Base-by-base conservation (phyloP, 1,139 yeast genomes). In the Hemisphaericaspora xylofermentans region DNA sequence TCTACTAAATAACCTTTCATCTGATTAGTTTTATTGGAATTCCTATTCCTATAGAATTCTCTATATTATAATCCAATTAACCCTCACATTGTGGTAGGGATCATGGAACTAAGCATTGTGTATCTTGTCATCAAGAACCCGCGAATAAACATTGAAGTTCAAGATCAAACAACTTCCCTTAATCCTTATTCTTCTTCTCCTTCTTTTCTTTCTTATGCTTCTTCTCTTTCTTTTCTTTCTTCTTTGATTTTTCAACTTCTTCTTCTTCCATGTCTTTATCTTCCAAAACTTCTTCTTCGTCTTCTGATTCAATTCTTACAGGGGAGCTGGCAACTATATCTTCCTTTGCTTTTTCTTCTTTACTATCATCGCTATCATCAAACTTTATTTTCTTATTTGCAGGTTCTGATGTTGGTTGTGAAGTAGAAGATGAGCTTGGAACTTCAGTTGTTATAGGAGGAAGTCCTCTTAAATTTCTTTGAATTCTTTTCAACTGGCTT, bases 401-500 rank as follows among this genome's bases (percentile, higher is more conserved):
- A 46, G 58, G 57, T 28, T 48, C 58, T 12, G 35, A 44, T 10
- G 42, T 32, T 53, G 42, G 61, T 46, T 62, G 64, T 46, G 63
- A 57, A 40, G 52, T 59, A 36, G 50, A 48, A 18, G 51, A 51
- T 32, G 51, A 45, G 33, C 49, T 48, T 21, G 41, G 38, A 16
- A 49, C 48, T 38, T 64, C 71, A 6, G 63, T 58, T 42, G 60
- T 62, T 46, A 74, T 58, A 16, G 89, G 89, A 5, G 91, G 88
- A 46, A 84, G 74, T 2, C 93, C 93, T 56, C 86, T 69, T 52
- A 84, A 74, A 53, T 82, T 86, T 62, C 91, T 73, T 57, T 82
- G 88, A 27, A 84, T 70, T 50, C 93, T 70, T 53, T 69, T 73
- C 52, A 84, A 68, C 66, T 84, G 93, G 44, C 83, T 76, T 49